These are phyloP conservation scores for Closterium sp. DNA, from an alignment of 139 green algal species.

Conservation along the genomic window DNA sequence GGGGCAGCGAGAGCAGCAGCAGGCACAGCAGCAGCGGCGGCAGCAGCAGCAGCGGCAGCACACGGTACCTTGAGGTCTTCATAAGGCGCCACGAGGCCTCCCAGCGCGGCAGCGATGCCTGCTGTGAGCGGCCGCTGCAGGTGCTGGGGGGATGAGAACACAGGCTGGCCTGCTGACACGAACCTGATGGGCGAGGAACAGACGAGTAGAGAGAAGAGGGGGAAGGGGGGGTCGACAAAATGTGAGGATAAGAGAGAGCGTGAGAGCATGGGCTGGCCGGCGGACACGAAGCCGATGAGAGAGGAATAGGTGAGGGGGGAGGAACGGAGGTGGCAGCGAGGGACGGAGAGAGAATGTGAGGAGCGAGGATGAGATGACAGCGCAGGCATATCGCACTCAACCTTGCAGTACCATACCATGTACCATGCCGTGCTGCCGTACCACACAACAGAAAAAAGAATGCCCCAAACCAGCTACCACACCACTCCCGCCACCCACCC, in stretches of 20 bases:
- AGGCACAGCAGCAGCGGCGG: neutral
- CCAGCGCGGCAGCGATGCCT: slow-evolving; percentile 30
- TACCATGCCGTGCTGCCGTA: no score
- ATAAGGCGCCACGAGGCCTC: slow-evolving; percentile 44
- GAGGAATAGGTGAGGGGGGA: neutral
- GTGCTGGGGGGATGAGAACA: neutral
- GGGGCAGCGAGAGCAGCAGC: no score
- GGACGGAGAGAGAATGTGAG: no score
- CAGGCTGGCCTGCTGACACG: neutral
- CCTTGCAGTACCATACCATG: no score
- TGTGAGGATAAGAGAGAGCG: neutral
- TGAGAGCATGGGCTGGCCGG: neutral
- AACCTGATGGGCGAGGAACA: neutral
- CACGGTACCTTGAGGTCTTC: slow-evolving; percentile 11
- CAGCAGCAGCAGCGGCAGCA: neutral
- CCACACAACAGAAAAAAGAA: no score
- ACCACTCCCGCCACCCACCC: no score
- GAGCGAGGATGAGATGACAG: neutral
- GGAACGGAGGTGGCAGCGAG: neutral
- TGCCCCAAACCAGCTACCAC: no score
- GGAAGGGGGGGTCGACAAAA: neutral
- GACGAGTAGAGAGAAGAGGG: neutral
- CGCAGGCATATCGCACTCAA: no score
- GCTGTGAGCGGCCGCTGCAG: slow-evolving; percentile 45
- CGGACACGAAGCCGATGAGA: neutral